Evolutionary conservation across 2,329 filamentous ascomycete genomes (phyloP).

Genomic region (Triangularia setosa): DNA sequence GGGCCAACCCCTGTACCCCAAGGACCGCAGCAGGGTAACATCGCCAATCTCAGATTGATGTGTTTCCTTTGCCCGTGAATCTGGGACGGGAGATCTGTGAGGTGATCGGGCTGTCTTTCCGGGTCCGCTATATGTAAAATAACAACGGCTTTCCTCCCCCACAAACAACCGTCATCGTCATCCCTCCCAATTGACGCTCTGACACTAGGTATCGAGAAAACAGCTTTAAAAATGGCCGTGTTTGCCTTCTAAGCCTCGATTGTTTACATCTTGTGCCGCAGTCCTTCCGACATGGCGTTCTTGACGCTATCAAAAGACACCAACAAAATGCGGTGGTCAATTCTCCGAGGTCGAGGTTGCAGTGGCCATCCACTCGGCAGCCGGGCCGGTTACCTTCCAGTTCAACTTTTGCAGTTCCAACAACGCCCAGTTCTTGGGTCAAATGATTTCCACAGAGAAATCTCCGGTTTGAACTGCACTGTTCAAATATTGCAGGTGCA

Average conservation of each 20-base stretch:
- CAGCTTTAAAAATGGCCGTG: neutral
- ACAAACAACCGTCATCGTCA: neutral
- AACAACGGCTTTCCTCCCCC: neutral
- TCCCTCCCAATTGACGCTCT: neutral
- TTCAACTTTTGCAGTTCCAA: neutral
- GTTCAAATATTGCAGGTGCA: neutral
- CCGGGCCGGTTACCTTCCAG: neutral
- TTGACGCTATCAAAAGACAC: no score
- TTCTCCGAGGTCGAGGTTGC: neutral
- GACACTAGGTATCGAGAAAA: neutral
- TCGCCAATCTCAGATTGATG: constrained; percentile 3
- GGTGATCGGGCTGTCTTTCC: neutral
- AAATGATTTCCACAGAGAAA: neutral
- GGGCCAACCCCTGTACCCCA: constrained; percentile 12
- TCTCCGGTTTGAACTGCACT: neutral
- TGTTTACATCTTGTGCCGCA: neutral
- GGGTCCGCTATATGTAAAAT: neutral
- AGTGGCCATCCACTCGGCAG: neutral
- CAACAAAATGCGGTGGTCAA: neutral
- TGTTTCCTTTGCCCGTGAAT: neutral
- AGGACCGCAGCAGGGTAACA: neutral
- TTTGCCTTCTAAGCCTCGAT: neutral
- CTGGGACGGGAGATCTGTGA: neutral
- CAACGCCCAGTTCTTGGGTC: neutral
- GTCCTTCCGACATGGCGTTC: neutral